Evolutionary conservation across 2,329 filamentous ascomycete genomes (phyloP).

Genomic region (Parafenestella ontariensis): DNA sequence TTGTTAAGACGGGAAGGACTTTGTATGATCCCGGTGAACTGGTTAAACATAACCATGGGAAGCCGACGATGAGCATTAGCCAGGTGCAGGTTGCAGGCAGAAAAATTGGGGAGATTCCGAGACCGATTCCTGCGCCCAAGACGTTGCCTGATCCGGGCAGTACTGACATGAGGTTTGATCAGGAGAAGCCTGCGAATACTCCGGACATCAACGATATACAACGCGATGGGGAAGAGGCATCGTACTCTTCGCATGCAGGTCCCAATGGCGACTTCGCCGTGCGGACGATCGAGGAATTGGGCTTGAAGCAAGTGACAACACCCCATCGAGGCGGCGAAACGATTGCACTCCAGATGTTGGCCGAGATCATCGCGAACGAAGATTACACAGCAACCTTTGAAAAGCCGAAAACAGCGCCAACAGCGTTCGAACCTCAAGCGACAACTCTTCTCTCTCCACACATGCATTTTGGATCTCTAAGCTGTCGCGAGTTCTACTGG

Average conservation of each 20-base stretch:
- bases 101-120: slow-evolving; percentile 67
- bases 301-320: slow-evolving; percentile 66
- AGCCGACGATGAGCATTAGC: slow-evolving; percentile 76
- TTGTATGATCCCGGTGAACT: slow-evolving; percentile 77
- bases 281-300: slow-evolving; percentile 75
- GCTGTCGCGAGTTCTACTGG: slow-evolving; percentile 77
- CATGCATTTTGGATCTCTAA: slow-evolving; percentile 76
- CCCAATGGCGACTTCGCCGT: slow-evolving; percentile 72
- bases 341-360: slow-evolving; percentile 65
- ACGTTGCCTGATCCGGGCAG: slow-evolving; percentile 70
- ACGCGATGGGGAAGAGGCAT: slow-evolving; percentile 62
- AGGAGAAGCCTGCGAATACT: slow-evolving; percentile 57
- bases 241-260: slow-evolving; percentile 69
- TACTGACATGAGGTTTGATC: slow-evolving; percentile 66
- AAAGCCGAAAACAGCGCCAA: slow-evolving; percentile 78
- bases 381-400: slow-evolving; percentile 76
- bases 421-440: slow-evolving; percentile 73
- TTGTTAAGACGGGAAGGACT: slow-evolving; percentile 70
- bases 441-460: slow-evolving; percentile 77
- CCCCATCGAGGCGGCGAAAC: slow-evolving; percentile 76
- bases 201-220: slow-evolving; percentile 68
- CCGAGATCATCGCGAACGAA: slow-evolving; percentile 66
- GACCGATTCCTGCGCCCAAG: slow-evolving; percentile 66
- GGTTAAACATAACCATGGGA: slow-evolving; percentile 68
- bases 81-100: slow-evolving; percentile 68